These are phyloP conservation scores for Leccinum pseudoinsigne DNA, from an alignment of 1,284 basidiomycete genomes.

Conservation along the genomic window DNA sequence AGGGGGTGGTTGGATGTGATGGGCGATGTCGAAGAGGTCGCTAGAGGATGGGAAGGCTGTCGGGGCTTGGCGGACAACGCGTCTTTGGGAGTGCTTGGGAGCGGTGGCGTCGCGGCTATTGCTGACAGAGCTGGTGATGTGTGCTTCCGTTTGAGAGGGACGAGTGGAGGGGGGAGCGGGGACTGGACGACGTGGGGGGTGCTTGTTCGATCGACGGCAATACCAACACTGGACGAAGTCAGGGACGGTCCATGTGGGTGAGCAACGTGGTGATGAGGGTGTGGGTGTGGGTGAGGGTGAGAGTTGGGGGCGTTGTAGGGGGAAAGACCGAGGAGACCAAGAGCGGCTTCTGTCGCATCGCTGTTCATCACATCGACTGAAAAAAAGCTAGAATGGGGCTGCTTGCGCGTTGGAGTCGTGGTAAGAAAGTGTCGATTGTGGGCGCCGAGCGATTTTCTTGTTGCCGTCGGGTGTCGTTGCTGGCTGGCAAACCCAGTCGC, in stretches of 20 bases:
- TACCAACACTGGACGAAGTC: conserved; percentile 27
- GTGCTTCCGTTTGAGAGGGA: conserved; percentile 45
- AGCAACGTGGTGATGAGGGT: conserved; percentile 24
- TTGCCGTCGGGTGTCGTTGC: conserved; percentile 11
- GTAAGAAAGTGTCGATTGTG: conserved; percentile 19
- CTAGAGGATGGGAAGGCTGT: conserved; percentile 19
- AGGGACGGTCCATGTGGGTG: conserved; percentile 32
- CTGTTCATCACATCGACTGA: conserved; percentile 46
- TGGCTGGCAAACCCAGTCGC: conserved; percentile 1
- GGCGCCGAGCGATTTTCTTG: conserved; percentile 21
- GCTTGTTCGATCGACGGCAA: conserved; percentile 27
- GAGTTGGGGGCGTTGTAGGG: conserved; percentile 34
- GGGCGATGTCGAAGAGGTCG: conserved; percentile 21
- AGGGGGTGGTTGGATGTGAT: conserved; percentile 8
- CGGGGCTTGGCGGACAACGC: conserved; percentile 13
- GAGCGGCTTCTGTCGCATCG: conserved; percentile 51
- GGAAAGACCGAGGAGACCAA: conserved; percentile 48
- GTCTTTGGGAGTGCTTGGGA: conserved; percentile 11
- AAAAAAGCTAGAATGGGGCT: conserved; percentile 7
- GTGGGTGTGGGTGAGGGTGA: conserved; percentile 23
- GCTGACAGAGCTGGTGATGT: conserved; percentile 26
- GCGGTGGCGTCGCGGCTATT: conserved; percentile 12
- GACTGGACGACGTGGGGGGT: conserved; percentile 18
- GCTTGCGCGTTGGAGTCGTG: conserved; percentile 10
- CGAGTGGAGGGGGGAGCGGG: conserved; percentile 31